Base-by-base conservation (phyloP, 257 asterid species). In the Primulina tabacum region DNA sequence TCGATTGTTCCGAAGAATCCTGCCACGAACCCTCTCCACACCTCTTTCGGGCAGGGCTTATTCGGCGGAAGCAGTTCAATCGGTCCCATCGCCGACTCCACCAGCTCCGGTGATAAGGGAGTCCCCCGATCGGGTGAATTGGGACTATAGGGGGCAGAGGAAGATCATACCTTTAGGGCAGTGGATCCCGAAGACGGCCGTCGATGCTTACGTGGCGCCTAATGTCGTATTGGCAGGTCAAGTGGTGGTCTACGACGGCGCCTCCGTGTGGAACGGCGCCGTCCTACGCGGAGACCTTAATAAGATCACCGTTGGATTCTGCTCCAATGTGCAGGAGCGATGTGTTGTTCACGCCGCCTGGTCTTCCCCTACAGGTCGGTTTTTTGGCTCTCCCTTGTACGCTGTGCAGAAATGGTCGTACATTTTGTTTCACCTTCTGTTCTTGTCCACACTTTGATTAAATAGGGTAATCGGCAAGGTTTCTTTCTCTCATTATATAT, bases 211-310 rank as follows among this genome's bases (percentile, higher is more conserved):
- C 71, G 98, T 92, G 81, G 98, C 98, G 14, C 97, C 96, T 0
- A 92, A 88, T 64, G 98, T 88, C 62, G 96, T 92, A 34, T 83
- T 92, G 63, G 98, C 96, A 50, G 98, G 98, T n/a, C 98, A 92
- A 73, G 96, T 92, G 26, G 82, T 80, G n/a, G 96, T 92, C 66
- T 80, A 70, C 60, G 98, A 92, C 75, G 92, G 96, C 43, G 94
- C 98, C 8, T 92, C 96, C 43, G 92, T 92, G 18, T 92, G 97
- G 98, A 87, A 82, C 75, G 87, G 97, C 57, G 82, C 96, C 61
- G 96, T 90, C 35, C 53, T 90, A 65, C 77, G 98, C 14, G 98
- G 96, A 28, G 97, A 90, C 82, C 94, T 88, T 29, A 92, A 89
- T 56, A 92, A 92, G 89, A 92, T 92, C 35, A 82, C 84, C 8